A percentile compares a stretch with the other conserved stretches of the same genome.
These are phyloP conservation scores for Salicornia ramosissima DNA, from an alignment of 148 eudicot species.

Conservation along the genomic window DNA sequence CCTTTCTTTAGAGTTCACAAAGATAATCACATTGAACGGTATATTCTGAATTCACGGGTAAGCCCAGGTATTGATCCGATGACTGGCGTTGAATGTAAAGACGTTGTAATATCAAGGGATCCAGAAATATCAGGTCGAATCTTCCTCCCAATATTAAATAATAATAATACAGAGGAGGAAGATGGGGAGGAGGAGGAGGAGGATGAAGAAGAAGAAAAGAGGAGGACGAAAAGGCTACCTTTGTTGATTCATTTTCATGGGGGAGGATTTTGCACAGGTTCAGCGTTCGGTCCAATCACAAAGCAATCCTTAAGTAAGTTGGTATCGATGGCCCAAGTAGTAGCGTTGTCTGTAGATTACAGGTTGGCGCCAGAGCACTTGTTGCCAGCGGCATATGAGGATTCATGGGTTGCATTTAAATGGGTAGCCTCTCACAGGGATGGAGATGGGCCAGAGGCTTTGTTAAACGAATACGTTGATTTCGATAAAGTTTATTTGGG, in stretches of 20 bases:
- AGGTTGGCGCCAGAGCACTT: constrained; percentile 55
- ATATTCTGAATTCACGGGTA: constrained; percentile 12
- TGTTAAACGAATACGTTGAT: constrained; percentile 40
- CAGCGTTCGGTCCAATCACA: constrained; percentile 29
- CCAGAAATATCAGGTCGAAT: constrained; percentile 34
- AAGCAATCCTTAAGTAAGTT: constrained; percentile 17
- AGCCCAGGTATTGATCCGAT: constrained; percentile 17
- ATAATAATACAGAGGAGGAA: too few relatives aligned
- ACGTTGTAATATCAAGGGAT: constrained; percentile 20
- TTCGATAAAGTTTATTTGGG: constrained; percentile 29
- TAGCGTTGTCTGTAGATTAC: constrained; percentile 41
- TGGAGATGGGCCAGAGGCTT: constrained; percentile 31
- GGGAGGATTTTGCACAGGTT: constrained; percentile 41
- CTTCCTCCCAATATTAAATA: constrained; percentile 30
- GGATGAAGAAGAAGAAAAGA: too few relatives aligned
- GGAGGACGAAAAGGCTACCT: constrained; percentile 34
- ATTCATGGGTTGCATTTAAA: constrained; percentile 43
- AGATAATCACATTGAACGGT: constrained; percentile 35
- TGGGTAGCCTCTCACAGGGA: constrained; percentile 40
- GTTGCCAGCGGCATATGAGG: constrained; percentile 41
- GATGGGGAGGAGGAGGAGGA: too few relatives aligned
- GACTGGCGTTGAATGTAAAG: constrained; percentile 34
- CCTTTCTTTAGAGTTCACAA: constrained; percentile 30
- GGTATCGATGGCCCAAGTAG: constrained; percentile 23
- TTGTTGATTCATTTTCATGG: constrained; percentile 56